Base-by-base conservation (phyloP, 768 basidiomycete genomes). In the Rhodotorula babjevae region DNA sequence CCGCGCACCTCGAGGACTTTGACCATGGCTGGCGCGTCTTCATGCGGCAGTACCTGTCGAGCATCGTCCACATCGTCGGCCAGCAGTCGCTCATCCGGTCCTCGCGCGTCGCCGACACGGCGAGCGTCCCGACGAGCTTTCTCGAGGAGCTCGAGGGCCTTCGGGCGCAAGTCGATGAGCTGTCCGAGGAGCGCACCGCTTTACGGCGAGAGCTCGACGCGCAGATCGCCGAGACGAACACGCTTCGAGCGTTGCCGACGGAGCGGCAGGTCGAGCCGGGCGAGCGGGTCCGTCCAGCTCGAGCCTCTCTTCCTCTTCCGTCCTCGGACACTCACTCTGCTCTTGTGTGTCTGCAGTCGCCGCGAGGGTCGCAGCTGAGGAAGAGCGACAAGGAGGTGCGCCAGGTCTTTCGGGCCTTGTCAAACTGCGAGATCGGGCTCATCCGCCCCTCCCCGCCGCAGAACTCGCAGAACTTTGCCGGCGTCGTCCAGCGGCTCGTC, bases 401-500 rank as follows among this genome's bases (percentile, higher is more conserved):
- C 72, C 58, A n/a, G 46, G 33, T 61, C 62, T 36, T 36, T 36
- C 36, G 63, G 57, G 65, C 64, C 18, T 44, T 19, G 49, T 9
- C 59, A 67, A 27, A 33, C 31, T 8, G n/a, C 29, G n/a, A 27
- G 2, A 12, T 11, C 14, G 1, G 19, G 42, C 50, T 64, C 21
- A 63, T 47, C 12, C 31, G 0, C 5, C 2, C 8, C 6, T 55
- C 0, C 25, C 19, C 25, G 4, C 50, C 50, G 16, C 25, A n/a
- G n/a, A n/a, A n/a, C n/a, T n/a, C 40, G 58, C 81, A 89, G 85
- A 87, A 85, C 73, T 84, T 89, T 68, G 85, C 87, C 72, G 90
- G 90, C 3, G 78, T 94, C 29, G 86, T 92, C 16, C 90, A 92
- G 77, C 87, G 90, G 18, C 83, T 94, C 25, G 86, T 89, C 7